phyloP scores from a whole-genome alignment of 805 yeast genomes.

The Kuraishia cidri region DNA sequence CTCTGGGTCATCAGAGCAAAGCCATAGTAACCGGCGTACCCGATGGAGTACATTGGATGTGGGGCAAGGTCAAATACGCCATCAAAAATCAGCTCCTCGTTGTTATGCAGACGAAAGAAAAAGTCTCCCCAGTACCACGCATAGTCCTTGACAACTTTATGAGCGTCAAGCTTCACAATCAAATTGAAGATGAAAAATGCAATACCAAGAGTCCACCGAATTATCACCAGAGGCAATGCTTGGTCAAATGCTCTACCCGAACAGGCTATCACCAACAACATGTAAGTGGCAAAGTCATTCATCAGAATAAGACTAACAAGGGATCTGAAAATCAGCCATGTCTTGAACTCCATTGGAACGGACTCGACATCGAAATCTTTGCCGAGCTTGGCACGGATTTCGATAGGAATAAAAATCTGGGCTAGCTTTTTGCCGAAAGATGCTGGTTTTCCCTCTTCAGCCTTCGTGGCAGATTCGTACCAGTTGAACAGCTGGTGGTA shows the following conservation, averaged over 20 bases:
- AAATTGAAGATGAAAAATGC: constrained; percentile 60
- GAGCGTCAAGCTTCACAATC: constrained; percentile 85
- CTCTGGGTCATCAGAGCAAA: constrained; percentile 71
- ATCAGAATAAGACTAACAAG: constrained; percentile 74
- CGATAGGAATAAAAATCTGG: constrained; percentile 1
- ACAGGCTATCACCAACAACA: constrained; percentile 45
- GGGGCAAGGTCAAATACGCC: constrained; percentile 89
- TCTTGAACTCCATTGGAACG: constrained; percentile 66
- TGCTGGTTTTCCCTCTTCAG: not conserved
- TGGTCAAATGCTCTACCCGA: constrained; percentile 30
- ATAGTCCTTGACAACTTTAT: constrained; percentile 78
- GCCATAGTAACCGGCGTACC: constrained; percentile 83
- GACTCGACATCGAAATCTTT: constrained; percentile 20
- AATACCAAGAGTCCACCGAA: constrained; percentile 52
- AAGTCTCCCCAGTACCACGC: constrained; percentile 97
- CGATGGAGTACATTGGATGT: constrained; percentile 89
- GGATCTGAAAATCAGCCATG: constrained; percentile 76
- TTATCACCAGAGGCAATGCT: constrained; percentile 28
- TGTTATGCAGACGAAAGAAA: constrained; percentile 67
- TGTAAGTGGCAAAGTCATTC: constrained; percentile 76
- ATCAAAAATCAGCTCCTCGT: constrained; percentile 65
- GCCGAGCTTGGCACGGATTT: constrained; percentile 31
- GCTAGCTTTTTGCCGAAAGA: not conserved
- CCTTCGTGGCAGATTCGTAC: constrained; percentile 16
- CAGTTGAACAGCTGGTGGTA: constrained; percentile 37